Conservation (phyloP, 2,329 filamentous ascomycete genomes). For the Curvularia hawaiiensis region DNA sequence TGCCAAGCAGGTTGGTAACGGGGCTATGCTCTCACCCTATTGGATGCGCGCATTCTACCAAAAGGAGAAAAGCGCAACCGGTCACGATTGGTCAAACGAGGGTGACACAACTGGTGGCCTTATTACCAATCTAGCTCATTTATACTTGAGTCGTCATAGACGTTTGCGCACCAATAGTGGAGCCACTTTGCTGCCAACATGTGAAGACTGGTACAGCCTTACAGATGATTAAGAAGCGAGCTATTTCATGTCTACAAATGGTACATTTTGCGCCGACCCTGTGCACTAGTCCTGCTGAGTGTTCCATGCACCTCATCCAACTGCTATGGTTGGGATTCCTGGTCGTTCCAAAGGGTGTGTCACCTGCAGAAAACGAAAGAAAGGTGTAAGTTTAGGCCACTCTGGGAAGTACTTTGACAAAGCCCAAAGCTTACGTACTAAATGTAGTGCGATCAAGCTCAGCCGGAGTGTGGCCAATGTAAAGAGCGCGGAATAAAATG, state of each 20-base stretch:
- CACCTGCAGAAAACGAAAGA: conserved; percentile 52
- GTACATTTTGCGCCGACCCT: conserved; percentile 26
- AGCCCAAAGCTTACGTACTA: conserved; percentile 3
- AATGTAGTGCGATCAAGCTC: conserved; percentile 64
- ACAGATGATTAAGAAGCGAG: conserved; percentile 2
- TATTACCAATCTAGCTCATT: background rate
- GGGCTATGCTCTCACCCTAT: background rate
- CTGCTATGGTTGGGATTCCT: conserved; percentile 32
- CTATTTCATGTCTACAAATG: conserved; percentile 17
- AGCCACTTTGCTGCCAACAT: background rate
- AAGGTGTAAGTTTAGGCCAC: conserved; percentile 55
- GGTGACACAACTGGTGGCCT: background rate
- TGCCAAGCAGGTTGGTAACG: no score
- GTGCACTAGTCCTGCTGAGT: conserved; percentile 2
- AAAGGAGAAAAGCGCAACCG: conserved; percentile 1
- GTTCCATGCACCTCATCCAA: background rate
- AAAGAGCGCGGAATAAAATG: conserved; percentile 62
- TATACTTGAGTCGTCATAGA: conserved; percentile 13
- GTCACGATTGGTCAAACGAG: background rate
- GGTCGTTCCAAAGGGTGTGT: conserved; percentile 43
- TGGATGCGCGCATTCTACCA: conserved; percentile 14
- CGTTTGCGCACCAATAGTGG: conserved; percentile 9
- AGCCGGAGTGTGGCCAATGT: conserved; percentile 66
- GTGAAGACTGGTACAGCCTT: background rate
- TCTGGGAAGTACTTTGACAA: background rate